Conservation (phyloP, 2,329 filamentous ascomycete species). For the Gnomoniopsis smithogilvyi region DNA sequence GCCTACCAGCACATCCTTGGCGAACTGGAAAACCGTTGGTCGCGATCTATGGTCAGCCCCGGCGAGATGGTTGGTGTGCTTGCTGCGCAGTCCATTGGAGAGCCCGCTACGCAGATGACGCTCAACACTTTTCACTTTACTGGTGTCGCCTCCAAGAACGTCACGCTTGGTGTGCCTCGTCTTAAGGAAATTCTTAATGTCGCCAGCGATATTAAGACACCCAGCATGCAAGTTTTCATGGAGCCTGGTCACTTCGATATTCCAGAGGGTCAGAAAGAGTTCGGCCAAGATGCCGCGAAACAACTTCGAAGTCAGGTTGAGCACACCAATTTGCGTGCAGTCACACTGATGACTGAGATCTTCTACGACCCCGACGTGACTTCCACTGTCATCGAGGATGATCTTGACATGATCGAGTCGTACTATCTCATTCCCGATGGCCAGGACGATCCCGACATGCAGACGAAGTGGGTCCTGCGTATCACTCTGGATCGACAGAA, state of each 20-base stretch:
- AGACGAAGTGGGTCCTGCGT: constrained; percentile 94
- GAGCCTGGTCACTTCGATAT: constrained; percentile 54
- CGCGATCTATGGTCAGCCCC: constrained; percentile 79
- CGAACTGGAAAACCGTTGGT: constrained; percentile 85
- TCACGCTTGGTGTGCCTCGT: constrained; percentile 97
- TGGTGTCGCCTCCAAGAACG: constrained; percentile 99
- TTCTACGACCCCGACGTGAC: constrained; percentile 95
- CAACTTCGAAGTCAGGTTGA: constrained; percentile 84
- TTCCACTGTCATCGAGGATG: constrained; percentile 79
- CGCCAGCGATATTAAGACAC: constrained; percentile 97
- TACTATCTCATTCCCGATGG: constrained; percentile 95
- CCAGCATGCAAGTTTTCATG: constrained; percentile 91
- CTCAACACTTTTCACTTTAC: constrained; percentile 99
- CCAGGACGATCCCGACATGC: constrained; percentile 58
- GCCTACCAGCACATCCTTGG: constrained; percentile 91
- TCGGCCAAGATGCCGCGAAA: constrained; percentile 73
- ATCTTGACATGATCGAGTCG: constrained; percentile 91
- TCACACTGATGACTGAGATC: constrained; percentile 89
- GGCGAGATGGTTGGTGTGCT: constrained; percentile 99
- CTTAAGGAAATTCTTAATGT: constrained; percentile 99
- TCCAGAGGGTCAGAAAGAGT: background rate
- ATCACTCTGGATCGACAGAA: constrained; percentile 91
- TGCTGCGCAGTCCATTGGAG: constrained; percentile 96
- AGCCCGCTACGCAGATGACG: constrained; percentile 99
- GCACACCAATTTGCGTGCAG: constrained; percentile 88